These are phyloP conservation scores for Caryocar brasiliense DNA, from an alignment of 441 rosid genomes.

Conservation along the genomic window DNA sequence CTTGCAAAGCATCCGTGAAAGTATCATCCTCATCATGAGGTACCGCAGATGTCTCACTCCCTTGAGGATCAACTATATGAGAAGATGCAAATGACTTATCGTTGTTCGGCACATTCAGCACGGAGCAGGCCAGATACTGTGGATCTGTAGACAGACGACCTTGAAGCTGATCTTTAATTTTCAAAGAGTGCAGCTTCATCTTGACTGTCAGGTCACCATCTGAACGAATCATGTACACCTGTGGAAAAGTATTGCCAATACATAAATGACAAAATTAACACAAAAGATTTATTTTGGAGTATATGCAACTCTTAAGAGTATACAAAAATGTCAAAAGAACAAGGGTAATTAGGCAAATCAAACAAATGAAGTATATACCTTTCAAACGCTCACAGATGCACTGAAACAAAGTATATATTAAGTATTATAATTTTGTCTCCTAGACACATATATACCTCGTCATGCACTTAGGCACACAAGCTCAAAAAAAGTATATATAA, in stretches of 20 bases:
- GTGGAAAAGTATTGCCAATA: slow-evolving; percentile 18
- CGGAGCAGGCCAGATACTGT: slow-evolving; percentile 76
- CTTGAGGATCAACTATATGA: slow-evolving; percentile 26
- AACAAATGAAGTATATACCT: too few species aligned
- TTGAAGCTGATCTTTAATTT: slow-evolving; percentile 92
- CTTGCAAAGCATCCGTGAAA: slow-evolving; percentile 88
- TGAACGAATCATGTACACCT: slow-evolving; percentile 73
- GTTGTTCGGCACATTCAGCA: slow-evolving; percentile 66
- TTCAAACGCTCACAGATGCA: too few species aligned
- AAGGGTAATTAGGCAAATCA: too few species aligned
- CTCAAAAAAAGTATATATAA: too few species aligned
- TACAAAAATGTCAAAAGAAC: background rate
- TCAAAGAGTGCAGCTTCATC: slow-evolving; percentile 86
- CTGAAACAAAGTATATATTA: too few species aligned
- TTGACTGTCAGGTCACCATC: slow-evolving; percentile 65
- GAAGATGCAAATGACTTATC: slow-evolving; percentile 37
- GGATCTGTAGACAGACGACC: slow-evolving; percentile 43
- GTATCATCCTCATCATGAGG: slow-evolving; percentile 75
- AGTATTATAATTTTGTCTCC: too few species aligned
- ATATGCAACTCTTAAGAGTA: background rate
- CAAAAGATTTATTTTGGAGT: too few species aligned
- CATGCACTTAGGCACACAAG: too few species aligned
- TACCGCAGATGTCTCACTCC: slow-evolving; percentile 28
- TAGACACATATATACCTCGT: too few species aligned
- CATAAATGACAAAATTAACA: too few species aligned